Conservation (phyloP, 805 yeast species). For the Saccharomycopsis guyanensis region DNA sequence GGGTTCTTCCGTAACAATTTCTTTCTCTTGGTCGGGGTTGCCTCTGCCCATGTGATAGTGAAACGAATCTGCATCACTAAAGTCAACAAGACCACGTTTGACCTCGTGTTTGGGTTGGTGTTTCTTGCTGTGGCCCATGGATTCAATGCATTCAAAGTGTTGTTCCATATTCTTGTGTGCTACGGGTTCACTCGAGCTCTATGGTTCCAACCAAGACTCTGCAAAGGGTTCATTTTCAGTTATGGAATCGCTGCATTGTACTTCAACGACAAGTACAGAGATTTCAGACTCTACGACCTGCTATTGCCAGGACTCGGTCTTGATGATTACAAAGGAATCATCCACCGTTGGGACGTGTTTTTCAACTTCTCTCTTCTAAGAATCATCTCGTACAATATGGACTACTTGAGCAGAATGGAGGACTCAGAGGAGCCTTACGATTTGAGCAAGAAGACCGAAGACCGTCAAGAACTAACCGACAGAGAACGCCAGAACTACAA, state of each 20-base stretch:
- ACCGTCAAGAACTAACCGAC: slow-evolving; percentile 36
- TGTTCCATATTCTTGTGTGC: slow-evolving; percentile 48
- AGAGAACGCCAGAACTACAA: slow-evolving; percentile 59
- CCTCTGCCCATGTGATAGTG: slow-evolving; percentile 44
- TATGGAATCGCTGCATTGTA: slow-evolving; percentile 77
- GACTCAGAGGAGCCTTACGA: slow-evolving; percentile 7
- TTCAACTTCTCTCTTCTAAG: slow-evolving; percentile 84
- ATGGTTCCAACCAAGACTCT: background rate
- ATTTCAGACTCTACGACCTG: slow-evolving; percentile 38
- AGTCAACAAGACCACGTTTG: slow-evolving; percentile 36
- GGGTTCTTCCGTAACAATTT: slow-evolving; percentile 80
- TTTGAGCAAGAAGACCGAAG: slow-evolving; percentile 6
- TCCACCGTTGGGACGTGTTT: slow-evolving; percentile 92
- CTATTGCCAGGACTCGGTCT: slow-evolving; percentile 36
- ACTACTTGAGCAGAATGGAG: slow-evolving; percentile 42
- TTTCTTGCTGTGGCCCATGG: slow-evolving; percentile 79
- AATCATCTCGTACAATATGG: slow-evolving; percentile 76
- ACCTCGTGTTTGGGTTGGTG: slow-evolving; percentile 59
- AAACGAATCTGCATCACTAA: slow-evolving; percentile 32
- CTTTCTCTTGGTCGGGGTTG: slow-evolving; percentile 48
- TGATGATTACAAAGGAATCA: slow-evolving; percentile 66
- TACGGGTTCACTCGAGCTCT: slow-evolving; percentile 40
- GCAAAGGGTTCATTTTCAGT: slow-evolving; percentile 45
- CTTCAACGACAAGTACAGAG: slow-evolving; percentile 61
- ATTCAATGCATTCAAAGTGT: slow-evolving; percentile 53